Evolutionary conservation across 495 filamentous ascomycete species (phyloP), one percentile per base, ranked within the genome.

Genomic region (Parathielavia appendiculata): DNA sequence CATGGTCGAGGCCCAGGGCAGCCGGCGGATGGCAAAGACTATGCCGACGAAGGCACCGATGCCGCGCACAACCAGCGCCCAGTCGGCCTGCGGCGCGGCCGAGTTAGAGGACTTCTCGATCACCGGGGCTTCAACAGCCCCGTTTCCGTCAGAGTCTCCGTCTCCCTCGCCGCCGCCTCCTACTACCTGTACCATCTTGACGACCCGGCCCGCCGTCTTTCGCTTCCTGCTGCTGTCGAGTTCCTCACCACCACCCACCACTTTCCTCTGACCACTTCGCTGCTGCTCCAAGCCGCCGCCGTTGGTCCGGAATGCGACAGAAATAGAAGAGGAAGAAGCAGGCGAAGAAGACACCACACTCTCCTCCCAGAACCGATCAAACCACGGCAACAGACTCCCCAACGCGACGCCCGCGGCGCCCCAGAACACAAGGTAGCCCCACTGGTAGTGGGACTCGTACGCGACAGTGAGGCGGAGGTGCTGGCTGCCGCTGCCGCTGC

Each of bases 41-140:
- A 98, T 93, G 13, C 93, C 93, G 23, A 96, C 84, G 73, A 98
- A 97, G 16, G 90, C 91, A 39, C 93, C 95, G 43, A 97, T 85
- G 59, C 91, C 89, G 54, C 93, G 79, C 19, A 97, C 83, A 11
- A 88, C 87, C 34, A 87, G 82, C 41, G 85, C 85, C 92, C 90
- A 97, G 59, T 90, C 88, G 1, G 75, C 78, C 16, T 69, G 51
- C 51, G 35, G 41, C 19, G 34, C 23, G 11, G 47, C 12, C 7
- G 39, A 22, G 14, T 23, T 16, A 11, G 40, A 36, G 23, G 26
- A 12, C n/a, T 41, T 51, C 13, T 36, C 0, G 17, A 35, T 22
- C 36, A 16, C 14, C 23, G 35, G 17, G 38, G 26, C 32, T 39
- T 57, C 35, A 13, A 13, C 12, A 32, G 40, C 14, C 5, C 14